Evolutionary conservation across 768 basidiomycete genomes (phyloP).

Genomic region (Tulasnella sp.): DNA sequence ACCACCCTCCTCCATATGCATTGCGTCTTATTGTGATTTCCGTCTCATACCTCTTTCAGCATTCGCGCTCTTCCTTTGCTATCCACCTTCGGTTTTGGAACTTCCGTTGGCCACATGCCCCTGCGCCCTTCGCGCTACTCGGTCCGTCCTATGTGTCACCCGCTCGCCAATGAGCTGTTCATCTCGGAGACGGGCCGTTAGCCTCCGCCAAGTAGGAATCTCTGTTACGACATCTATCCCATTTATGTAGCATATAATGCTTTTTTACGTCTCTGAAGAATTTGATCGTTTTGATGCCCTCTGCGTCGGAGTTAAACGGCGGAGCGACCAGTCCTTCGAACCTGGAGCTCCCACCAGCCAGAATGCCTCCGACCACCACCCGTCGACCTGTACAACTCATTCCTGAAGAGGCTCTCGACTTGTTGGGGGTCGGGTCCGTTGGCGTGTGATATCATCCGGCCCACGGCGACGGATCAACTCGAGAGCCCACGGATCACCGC

Average conservation of each 20-base stretch:
- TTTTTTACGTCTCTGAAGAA: conserved; percentile 8
- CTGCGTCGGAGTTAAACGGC: not conserved
- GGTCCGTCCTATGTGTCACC: conserved; percentile 9
- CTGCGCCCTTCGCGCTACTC: not conserved
- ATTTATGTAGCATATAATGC: not conserved
- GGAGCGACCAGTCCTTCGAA: not conserved
- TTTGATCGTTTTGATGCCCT: not conserved
- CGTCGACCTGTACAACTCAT: not conserved
- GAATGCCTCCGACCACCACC: not conserved
- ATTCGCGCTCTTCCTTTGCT: not conserved
- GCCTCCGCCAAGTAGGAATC: not conserved
- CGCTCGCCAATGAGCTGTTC: not conserved
- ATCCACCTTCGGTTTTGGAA: not conserved
- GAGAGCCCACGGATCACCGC: conserved; percentile 6
- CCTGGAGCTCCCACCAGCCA: not conserved
- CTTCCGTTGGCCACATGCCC: not conserved
- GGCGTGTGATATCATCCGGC: not conserved
- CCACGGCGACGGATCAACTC: conserved; percentile 2
- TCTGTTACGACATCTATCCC: not conserved
- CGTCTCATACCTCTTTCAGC: not conserved
- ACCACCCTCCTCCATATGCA: not conserved
- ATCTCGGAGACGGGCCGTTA: conserved; percentile 5
- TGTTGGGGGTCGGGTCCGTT: not conserved
- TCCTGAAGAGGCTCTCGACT: not conserved
- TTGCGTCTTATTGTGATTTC: not conserved